Evolutionary conservation across 2,329 filamentous ascomycete species (phyloP), one percentile per base, ranked within the genome.

Genomic region (Pseudogymnoascus sp.): DNA sequence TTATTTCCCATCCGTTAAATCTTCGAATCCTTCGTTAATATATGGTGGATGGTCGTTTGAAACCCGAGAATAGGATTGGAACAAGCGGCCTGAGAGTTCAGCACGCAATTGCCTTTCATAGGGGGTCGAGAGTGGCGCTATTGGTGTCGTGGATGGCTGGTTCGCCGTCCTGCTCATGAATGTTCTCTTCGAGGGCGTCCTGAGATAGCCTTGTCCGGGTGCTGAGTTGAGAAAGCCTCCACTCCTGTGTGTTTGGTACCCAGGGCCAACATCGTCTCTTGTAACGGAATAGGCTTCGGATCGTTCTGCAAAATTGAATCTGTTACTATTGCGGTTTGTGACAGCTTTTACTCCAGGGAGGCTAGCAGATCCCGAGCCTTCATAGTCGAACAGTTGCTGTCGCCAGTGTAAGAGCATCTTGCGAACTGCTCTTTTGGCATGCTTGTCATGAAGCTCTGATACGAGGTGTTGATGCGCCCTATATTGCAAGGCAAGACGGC

Each of bases 121-220:
- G n/a, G 79, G 76, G 0, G 76, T 76, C 6, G 78, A 76, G 6
- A 80, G 69, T 13, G 78, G 77, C 15, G 73, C 77, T 62, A 73
- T 72, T 3, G 78, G 78, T 4, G 78, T 80, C 3, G 78, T 80
- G 8, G 78, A 75, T 11, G 76, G 73, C 57, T 75, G 69, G 31
- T 73, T 75, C 6, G 74, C 73, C 4, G 76, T 73, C 31, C 76
- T 72, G 6, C 76, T 71, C 61, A 76, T 72, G 3, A 80, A 77
- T 2, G 78, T 79, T 74, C 78, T 77, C 60, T 78, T 78, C n/a
- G 78, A 81, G 1, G 79, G 79, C 7, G 79, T 81, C 59, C 76
- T 75, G 17, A 71, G 63, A 60, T 71, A 71, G 11, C 67, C 69
- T 23, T 68, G 69, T 57, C 67, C 17, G 64, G 68, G 33, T 65